Conservation (phyloP, 345 rosid species). For the Cardiospermum halicacabum region DNA sequence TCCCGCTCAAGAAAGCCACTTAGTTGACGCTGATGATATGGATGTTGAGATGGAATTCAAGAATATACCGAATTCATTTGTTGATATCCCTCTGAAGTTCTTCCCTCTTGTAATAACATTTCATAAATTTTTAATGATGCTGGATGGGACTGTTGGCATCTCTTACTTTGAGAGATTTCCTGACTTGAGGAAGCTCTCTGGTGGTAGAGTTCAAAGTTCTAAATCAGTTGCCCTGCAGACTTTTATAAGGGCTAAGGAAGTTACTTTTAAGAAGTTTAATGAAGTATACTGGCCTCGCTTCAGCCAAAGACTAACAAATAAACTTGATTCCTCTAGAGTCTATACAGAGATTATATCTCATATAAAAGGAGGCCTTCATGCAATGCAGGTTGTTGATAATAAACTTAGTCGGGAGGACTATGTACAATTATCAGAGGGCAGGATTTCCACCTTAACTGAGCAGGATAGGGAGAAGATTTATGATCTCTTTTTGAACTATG, state of each 20-base stretch:
- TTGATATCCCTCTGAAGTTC: conserved; percentile 21
- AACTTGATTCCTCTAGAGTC: conserved; percentile 41
- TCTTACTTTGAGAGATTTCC: conserved; percentile 45
- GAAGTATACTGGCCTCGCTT: conserved; percentile 51
- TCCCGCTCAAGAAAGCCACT: conserved; percentile 15
- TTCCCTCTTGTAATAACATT: conserved; percentile 56
- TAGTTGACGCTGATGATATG: conserved; percentile 22
- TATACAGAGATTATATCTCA: conserved; percentile 53
- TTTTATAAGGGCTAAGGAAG: conserved; percentile 39
- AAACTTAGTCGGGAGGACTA: conserved; percentile 33
- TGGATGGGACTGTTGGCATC: conserved; percentile 44
- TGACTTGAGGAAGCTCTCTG: conserved; percentile 23
- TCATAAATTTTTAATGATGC: conserved; percentile 50
- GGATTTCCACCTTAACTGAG: conserved; percentile 30
- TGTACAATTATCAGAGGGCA: conserved; percentile 28
- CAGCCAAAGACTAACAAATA: conserved; percentile 26
- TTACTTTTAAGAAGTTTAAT: conserved; percentile 40
- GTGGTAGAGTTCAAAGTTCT: conserved; percentile 15
- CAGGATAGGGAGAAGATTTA: conserved; percentile 30
- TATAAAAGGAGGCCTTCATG: conserved; percentile 41
- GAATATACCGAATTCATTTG: conserved; percentile 40
- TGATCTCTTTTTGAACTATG: conserved; percentile 39
- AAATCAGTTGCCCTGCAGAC: conserved; percentile 22
- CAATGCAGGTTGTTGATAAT: conserved; percentile 23
- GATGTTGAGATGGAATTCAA: conserved; percentile 32